Base-by-base conservation (phyloP, 2,329 filamentous ascomycete species). In the Elsinoe ampelina region DNA sequence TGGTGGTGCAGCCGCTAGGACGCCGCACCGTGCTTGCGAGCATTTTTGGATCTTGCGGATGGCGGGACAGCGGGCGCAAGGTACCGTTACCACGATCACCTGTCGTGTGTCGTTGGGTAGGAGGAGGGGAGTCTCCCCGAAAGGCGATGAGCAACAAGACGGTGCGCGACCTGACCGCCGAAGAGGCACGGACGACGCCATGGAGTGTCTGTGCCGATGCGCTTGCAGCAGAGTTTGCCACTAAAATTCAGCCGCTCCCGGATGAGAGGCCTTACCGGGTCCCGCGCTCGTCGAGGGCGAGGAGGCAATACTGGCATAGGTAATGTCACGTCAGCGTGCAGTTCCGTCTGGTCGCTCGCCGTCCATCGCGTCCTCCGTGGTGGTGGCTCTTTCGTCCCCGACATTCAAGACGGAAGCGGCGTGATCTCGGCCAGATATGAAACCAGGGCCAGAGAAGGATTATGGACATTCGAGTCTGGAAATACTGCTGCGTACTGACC, bases 21-120 rank as follows among this genome's bases (percentile, higher is more conserved):
- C 48, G 48, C 30, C 48, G 48, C 32, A 52, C 48, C 17, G 48
- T 52, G 48, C 48, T 19, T 38, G 48, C 48, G 48, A 52, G 48
- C 48, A 52, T 52, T 52, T 52, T 52, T 52, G 48, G 48, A 52
- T 52, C 48, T 52, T 36, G 48, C 32, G 35, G 32, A 52, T 39
- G 48, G 19, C 48, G 48, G 48, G 48, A 52, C 19, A 26, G 15
- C 48, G 48, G 48, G 48, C 48, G 48, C 34, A 36, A 52, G 48
- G 48, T 52, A 52, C 48, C 48, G 48, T 35, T n/a, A 52, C 32
- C 32, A 39, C 26, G 34, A 52, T 26, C 26, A 30, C 26, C 26
- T 22, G 48, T 50, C 45, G 15, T 50, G 26, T 15, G 19, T 17
- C 17, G 26, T 50, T 30, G 17, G 34, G 45, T 39, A 8, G 36